phyloP scores from a whole-genome alignment of 768 basidiomycete genomes.

The Tricholoma flavovirens region DNA sequence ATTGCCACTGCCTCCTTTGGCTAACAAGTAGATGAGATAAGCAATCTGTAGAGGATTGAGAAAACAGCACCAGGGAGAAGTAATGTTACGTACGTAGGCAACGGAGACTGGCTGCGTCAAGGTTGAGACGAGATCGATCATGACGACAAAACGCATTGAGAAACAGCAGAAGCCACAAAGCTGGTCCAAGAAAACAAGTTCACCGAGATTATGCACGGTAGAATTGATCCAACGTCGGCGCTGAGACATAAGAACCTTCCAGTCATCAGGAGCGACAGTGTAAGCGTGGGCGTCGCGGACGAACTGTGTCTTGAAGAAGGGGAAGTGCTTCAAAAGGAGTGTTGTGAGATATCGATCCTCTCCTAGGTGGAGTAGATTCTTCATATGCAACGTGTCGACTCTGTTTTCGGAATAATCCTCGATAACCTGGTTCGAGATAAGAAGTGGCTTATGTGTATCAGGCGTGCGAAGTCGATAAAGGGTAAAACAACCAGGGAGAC shows the following conservation, averaged over 20 bases:
- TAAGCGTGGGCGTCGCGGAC: constrained; percentile 90
- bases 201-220: constrained; percentile 94
- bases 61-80: constrained; percentile 5
- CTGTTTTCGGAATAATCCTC: constrained; percentile 93
- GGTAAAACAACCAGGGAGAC: constrained; percentile 98
- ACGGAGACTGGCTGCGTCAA: constrained; percentile 82
- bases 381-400: constrained; percentile 97
- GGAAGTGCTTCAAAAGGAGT: constrained; percentile 92
- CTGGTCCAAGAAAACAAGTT: constrained; percentile 85
- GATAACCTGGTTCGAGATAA: constrained; percentile 88
- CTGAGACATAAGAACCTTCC: constrained; percentile 90
- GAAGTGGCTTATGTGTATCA: constrained; percentile 91
- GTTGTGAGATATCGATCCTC: constrained; percentile 99
- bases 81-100: constrained; percentile 64
- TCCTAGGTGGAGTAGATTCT: constrained; percentile 95
- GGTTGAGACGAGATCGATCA: constrained; percentile 91
- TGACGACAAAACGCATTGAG: constrained; percentile 97
- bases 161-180: constrained; percentile 98
- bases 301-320: constrained; percentile 91
- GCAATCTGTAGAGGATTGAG: constrained; percentile 52
- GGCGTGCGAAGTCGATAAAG: constrained; percentile 92
- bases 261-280: constrained; percentile 94
- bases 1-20: constrained; percentile 44
- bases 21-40: constrained; percentile 81
- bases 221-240: constrained; percentile 99